These are phyloP conservation scores for Fusarium lyarnte DNA, from an alignment of 2,329 filamentous ascomycete genomes.

Conservation along the genomic window DNA sequence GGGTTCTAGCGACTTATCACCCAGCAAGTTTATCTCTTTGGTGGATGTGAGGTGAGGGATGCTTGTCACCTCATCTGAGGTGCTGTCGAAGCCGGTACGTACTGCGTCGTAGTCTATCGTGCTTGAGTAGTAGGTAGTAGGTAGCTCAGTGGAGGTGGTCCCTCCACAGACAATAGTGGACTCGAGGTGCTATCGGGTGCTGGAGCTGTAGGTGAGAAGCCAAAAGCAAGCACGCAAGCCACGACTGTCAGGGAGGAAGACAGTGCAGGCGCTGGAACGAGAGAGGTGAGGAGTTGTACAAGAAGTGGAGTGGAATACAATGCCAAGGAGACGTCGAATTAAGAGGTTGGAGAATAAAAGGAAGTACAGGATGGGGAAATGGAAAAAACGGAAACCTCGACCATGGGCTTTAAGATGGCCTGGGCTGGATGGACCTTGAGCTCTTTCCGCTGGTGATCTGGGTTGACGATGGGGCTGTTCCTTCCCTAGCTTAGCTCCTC, in stretches of 20 bases:
- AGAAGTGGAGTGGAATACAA: not conserved
- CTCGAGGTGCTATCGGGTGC: slow-evolving; percentile 7
- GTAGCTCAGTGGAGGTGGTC: not conserved
- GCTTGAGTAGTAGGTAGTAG: not conserved
- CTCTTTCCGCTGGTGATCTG: slow-evolving; percentile 21
- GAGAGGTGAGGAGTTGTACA: not conserved
- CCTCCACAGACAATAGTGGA: slow-evolving; percentile 15
- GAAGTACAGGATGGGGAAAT: slow-evolving; percentile 2
- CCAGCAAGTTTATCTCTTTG: slow-evolving; percentile 29
- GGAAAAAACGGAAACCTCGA: slow-evolving; percentile 4
- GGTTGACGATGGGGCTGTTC: slow-evolving; percentile 16
- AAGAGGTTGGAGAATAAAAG: not conserved
- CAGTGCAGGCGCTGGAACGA: not conserved
- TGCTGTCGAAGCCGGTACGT: slow-evolving; percentile 9
- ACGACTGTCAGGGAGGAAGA: slow-evolving; percentile 17
- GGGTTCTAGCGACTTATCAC: slow-evolving; percentile 23
- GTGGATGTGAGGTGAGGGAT: slow-evolving; percentile 18
- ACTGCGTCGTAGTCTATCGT: not conserved
- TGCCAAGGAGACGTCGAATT: not conserved
- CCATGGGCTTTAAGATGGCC: slow-evolving; percentile 6
- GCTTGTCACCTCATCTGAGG: slow-evolving; percentile 10
- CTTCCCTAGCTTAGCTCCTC: slow-evolving; percentile 25
- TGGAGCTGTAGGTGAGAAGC: slow-evolving; percentile 5
- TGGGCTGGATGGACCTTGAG: slow-evolving; percentile 10
- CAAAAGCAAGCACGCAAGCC: slow-evolving; percentile 5